Evolutionary conservation across 345 rosid genomes (phyloP), one percentile per base, ranked within the genome.

Genomic region (Brassica incana): DNA sequence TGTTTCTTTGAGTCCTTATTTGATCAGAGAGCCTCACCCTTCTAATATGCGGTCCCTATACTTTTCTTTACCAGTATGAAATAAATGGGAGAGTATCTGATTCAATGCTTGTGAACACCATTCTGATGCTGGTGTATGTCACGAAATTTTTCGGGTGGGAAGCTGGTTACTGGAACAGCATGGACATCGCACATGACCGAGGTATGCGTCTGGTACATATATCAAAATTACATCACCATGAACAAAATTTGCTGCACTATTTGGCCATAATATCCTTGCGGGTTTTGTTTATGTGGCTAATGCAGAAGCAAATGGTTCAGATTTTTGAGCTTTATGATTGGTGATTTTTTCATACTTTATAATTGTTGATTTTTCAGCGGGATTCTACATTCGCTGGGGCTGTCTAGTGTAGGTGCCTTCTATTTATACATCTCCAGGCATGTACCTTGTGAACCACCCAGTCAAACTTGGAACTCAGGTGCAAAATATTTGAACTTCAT

Each of bases 171-270:
- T 93, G 93, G 97, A 93, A 79, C 88, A 91, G 94, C 67, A 95
- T 95, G 99, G 99, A 95, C 70, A 93, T 95, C 58, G 99, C 99
- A n/a, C 99, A 95, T 69, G 98, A 95, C 84, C 88, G 97, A 91
- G 99, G 99, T 95, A 75, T 73, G 62, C 77, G 54, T 72, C 35
- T 82, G 25, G 16, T 80, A 62, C 58, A 54, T 27, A 67, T 36
- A 65, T 30, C 25, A 56, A 30, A 58, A 30, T 5, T 20, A 52
- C 43, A 75, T 62, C 52, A 43, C 54, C 67, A 48, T 16, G 69
- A 45, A 60, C 32, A 30, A 50, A 16, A 75, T 3, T 45, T 14
- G 14, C 76, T 75, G 16, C 32, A 48, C 45, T 43, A 10, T 29
- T 16, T 12, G 66, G 16, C 58, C 25, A 29, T 40, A 65, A 3